Evolutionary conservation across 2,329 filamentous ascomycete species (phyloP).

Genomic region (Cladosporium oxysporum): DNA sequence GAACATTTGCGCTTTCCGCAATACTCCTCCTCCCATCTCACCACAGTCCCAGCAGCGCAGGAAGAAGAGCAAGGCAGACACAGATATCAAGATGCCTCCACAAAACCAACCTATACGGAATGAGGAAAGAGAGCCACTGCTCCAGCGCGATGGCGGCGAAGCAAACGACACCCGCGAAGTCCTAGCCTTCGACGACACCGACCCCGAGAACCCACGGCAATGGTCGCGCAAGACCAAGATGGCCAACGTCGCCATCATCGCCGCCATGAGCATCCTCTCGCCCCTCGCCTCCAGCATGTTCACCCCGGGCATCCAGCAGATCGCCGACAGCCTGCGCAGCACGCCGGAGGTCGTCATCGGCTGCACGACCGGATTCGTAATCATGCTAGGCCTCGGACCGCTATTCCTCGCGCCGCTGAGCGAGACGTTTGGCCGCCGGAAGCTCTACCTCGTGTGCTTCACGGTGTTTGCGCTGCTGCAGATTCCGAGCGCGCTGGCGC

Average conservation of each 20-base stretch:
- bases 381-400: constrained; percentile 52
- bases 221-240: constrained; percentile 50
- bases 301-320: constrained; percentile 53
- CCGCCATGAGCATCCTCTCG: constrained; percentile 52
- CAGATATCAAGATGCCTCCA: constrained; percentile 7
- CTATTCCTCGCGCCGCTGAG: constrained; percentile 49
- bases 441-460: constrained; percentile 49
- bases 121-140: constrained; percentile 42
- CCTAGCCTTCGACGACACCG: constrained; percentile 39
- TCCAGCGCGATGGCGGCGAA: constrained; percentile 39
- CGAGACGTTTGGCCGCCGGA: constrained; percentile 50
- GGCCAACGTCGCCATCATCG: constrained; percentile 53
- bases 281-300: constrained; percentile 54
- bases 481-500: constrained; percentile 50
- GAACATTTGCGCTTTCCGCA: constrained; percentile 15
- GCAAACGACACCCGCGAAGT: constrained; percentile 36
- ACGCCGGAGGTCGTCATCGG: constrained; percentile 47
- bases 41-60: background rate
- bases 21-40: background rate
- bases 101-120: background rate
- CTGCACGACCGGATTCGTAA: constrained; percentile 53
- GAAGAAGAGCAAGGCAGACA: constrained; percentile 3
- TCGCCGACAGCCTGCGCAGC: constrained; percentile 49
- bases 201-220: constrained; percentile 48
- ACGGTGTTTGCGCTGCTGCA: constrained; percentile 49